Base-by-base conservation (phyloP, 805 yeast genomes). In the Candida dajiaensis region DNA sequence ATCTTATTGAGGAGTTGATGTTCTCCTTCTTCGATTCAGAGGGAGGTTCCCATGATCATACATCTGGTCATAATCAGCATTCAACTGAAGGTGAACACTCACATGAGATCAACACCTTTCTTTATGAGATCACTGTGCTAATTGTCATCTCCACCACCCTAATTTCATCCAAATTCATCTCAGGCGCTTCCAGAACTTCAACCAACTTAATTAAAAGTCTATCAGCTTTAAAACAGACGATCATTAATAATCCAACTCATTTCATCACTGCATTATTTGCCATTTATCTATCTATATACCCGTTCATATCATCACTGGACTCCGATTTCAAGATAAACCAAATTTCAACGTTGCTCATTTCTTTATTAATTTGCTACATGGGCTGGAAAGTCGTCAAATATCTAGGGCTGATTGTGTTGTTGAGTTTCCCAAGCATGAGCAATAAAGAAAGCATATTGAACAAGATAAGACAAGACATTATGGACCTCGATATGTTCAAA, bases 1-100 rank as follows among this genome's bases (percentile, higher is more conserved):
- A 92, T 64, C 73, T 86, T n/a, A 56, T 87, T 16, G 97, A 92
- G 64, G 96, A 88, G 51, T 56, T 80, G 23, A 77, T 83, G 26
- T 67, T 67, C 3, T 41, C 66, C 8, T 57, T 69, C 40, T 67
- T 68, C 21, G 67, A 63, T 10, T 38, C 36, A n/a, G 44, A 45
- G 9, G 40, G 23, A 6, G 43, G 41, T 13, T 28, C 46, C 6
- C 51, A 51, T 26, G 43, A 41, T 7, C 53, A 53, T 16, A 22
- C 46, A 8, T 28, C 53, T 6, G 51, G 57, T 4, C 68, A 64
- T 37, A 54, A 58, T 43, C 63, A 63, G 18, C 61, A 63, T 40
- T 52, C 58, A 25, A 48, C 52, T 4, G 54, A 51, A 7, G 52
- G 47, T 3, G 25, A 40, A 10, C 51, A 33, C 20, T 49, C 11